Conservation (phyloP, 306 rosid species). For the Castanea crenata region DNA sequence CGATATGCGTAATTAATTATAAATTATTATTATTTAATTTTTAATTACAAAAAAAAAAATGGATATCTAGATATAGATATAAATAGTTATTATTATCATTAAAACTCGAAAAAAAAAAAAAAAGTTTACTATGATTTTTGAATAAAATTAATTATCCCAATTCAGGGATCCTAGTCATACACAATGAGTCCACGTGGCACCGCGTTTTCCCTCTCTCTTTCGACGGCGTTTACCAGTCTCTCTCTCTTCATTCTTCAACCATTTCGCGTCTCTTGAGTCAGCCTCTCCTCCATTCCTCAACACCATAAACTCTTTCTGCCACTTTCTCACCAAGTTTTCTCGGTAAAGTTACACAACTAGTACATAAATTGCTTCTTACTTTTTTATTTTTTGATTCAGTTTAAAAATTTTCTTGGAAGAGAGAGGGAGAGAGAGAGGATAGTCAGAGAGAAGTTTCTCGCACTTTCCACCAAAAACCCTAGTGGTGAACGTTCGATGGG, state of each 20-base stretch:
- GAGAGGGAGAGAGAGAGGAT: neutral
- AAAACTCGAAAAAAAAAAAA: too few species aligned
- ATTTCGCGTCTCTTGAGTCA: constrained; percentile 6
- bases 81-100: too few species aligned
- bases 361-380: neutral
- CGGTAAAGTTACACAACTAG: neutral
- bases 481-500: constrained; percentile 51
- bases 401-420: neutral
- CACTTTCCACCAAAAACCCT: constrained; percentile 4
- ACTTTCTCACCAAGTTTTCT: constrained; percentile 15
- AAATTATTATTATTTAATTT: too few species aligned
- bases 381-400: neutral
- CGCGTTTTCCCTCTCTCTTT: constrained; percentile 50
- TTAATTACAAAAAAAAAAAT: neutral
- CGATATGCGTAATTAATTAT: rapidly evolving
- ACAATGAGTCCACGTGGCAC: constrained; percentile 47
- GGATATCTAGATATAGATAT: too few species aligned
- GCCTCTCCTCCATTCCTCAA: neutral
- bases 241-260: neutral
- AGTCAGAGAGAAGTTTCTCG: neutral
- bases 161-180: neutral
- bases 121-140: neutral
- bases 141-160: neutral
- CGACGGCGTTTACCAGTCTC: constrained; percentile 75
- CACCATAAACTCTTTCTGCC: neutral